Conservation (phyloP, 106 monocot species). For the Phalaenopsis aphrodite region DNA sequence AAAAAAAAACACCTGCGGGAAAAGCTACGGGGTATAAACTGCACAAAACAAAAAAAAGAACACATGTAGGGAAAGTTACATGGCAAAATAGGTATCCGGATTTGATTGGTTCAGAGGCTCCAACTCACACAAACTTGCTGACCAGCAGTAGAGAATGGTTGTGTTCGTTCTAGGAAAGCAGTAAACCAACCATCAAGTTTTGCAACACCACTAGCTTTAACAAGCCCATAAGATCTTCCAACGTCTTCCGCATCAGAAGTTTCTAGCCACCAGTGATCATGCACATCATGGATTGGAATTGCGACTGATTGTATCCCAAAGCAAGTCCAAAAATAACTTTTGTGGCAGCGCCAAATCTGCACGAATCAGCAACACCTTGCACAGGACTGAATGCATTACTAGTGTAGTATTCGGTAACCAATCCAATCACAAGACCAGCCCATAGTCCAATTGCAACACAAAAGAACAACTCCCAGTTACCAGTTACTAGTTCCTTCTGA, state of each 20-base stretch:
- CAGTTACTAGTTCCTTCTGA: constrained; percentile 60
- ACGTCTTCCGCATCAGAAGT: constrained; percentile 48
- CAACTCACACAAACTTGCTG: constrained; percentile 71
- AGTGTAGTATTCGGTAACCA: constrained; percentile 59
- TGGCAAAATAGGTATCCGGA: constrained; percentile 35
- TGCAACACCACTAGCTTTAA: constrained; percentile 46
- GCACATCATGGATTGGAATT: constrained; percentile 73
- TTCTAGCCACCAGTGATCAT: constrained; percentile 63
- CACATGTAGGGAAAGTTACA: constrained; percentile 34
- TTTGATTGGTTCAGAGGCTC: constrained; percentile 48
- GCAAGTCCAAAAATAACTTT: constrained; percentile 75
- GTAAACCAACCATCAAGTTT: constrained; percentile 85
- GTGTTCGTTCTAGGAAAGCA: constrained; percentile 65
- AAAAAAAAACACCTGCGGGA: too few relatives aligned
- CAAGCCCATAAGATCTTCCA: constrained; percentile 51
- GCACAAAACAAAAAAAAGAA: too few relatives aligned
- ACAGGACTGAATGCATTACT: constrained; percentile 76
- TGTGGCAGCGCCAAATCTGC: constrained; percentile 64
- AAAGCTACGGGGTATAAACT: too few relatives aligned
- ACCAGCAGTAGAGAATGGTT: constrained; percentile 81
- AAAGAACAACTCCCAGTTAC: constrained; percentile 78
- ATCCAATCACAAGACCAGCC: constrained; percentile 69
- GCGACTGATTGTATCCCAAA: constrained; percentile 68
- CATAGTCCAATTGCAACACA: constrained; percentile 73
- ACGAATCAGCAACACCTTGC: constrained; percentile 73